A percentile compares a stretch with the other conserved stretches of the same genome.
phyloP scores from a whole-genome alignment of 1,284 basidiomycete species.

The Cutaneotrichosporon dermatis region DNA sequence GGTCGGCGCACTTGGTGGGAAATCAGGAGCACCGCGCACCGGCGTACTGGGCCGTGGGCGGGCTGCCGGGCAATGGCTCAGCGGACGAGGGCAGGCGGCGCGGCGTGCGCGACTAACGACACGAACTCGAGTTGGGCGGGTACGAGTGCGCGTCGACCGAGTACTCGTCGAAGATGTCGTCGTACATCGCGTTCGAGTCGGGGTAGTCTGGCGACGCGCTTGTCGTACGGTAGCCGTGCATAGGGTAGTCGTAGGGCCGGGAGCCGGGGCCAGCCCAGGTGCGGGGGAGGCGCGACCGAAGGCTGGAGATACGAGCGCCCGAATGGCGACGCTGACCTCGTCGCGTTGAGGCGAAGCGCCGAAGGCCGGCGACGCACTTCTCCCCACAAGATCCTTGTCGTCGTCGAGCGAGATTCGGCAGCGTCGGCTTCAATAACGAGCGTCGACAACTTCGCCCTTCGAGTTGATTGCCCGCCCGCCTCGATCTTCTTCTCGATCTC shows the following conservation, averaged over 20 bases:
- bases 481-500: constrained; percentile 86
- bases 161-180: constrained; percentile 4
- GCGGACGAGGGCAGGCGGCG: background rate
- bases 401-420: constrained; percentile 85
- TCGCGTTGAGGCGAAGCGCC: background rate
- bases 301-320: background rate
- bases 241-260: background rate
- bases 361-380: background rate
- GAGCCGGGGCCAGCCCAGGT: background rate
- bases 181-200: background rate
- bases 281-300: background rate
- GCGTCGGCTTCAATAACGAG: constrained; percentile 73
- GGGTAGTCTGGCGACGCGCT: constrained; percentile 2
- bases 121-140: constrained; percentile 1
- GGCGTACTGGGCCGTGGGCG: background rate
- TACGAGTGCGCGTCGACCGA: background rate
- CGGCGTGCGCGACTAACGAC: constrained; percentile 1
- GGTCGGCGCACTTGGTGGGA: background rate
- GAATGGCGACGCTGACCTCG: background rate
- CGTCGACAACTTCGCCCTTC: constrained; percentile 73
- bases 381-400: background rate
- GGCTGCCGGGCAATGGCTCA: background rate
- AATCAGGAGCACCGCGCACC: background rate
- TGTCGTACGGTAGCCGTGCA: background rate
- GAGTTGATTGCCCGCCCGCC: constrained; percentile 80